Evolutionary conservation across 1,284 basidiomycete genomes (phyloP), one percentile per base, ranked within the genome.

Genomic region (Cutaneotrichosporon sp.): DNA sequence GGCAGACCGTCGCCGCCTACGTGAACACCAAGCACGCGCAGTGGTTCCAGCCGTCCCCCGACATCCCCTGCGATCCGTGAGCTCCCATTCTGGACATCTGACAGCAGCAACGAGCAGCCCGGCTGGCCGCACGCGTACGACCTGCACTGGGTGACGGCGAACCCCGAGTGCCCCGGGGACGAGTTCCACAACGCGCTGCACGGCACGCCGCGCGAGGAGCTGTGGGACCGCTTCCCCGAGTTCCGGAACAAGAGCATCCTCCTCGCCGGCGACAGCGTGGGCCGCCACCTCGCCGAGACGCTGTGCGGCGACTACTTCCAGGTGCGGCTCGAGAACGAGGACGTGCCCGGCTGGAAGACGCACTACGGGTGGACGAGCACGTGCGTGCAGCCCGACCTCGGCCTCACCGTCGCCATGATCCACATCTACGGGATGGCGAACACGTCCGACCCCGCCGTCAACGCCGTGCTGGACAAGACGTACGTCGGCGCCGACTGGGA

Each of bases 371-470:
- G 55, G 56, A 16, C 46, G 8, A 16, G 20, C 5, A 50, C 14
- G 20, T 57, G 56, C 34, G n/a, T 7, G 4, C 13, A 38, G 22
- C 22, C 31, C 11, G 25, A 50, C 22, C 56, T 57, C 25, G 56
- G 47, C 7, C 13, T 57, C 20, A 27, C 16, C 22, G 33, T 57
- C 18, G 24, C 33, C 33, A 57, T 57, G 56, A 31, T 49, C 24
- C 56, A 57, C 25, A 50, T 51, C 24, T 57, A 57, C 25, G 56
- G 56, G 16, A 57, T 57, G 56, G 46, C 56, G 11, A 57, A 57
- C 24, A 51, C 56, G 33, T 50, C 46, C 3, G 56, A 57, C 24
- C 56, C 56, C 4, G 46, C 13, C 2, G 56, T 57, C 22, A 49
- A 50, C 33, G n/a, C n/a, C 14, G n/a, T 57, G 10, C 56, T 57